Conservation (phyloP, 768 basidiomycete genomes). For the Kwoniella bestiolae region DNA sequence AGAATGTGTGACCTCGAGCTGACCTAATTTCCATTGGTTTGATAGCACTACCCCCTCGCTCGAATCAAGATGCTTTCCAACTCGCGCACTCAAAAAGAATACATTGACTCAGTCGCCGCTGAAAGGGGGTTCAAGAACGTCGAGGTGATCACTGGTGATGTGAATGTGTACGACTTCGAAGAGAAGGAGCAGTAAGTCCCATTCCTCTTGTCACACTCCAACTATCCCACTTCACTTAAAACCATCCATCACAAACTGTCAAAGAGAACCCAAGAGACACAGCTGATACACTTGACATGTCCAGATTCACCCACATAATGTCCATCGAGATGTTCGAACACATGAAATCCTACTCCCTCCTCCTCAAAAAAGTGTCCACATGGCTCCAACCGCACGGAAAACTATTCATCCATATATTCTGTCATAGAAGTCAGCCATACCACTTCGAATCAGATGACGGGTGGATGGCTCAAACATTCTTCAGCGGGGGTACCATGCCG, state of each 20-base stretch:
- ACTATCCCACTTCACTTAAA: too few relatives aligned
- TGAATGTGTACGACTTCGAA: conserved; percentile 68
- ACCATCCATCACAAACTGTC: not conserved
- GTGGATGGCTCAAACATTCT: conserved; percentile 78
- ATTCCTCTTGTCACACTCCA: too few relatives aligned
- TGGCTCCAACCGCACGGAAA: conserved; percentile 68
- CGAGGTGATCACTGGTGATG: conserved; percentile 71
- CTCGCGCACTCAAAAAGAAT: conserved; percentile 69
- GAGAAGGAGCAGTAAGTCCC: conserved; percentile 60
- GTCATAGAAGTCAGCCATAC: conserved; percentile 68
- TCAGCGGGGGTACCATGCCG: conserved; percentile 76
- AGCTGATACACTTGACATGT: too few relatives aligned
- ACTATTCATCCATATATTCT: conserved; percentile 74
- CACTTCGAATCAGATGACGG: conserved; percentile 72
- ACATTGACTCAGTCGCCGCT: conserved; percentile 65
- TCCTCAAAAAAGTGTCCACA: conserved; percentile 67
- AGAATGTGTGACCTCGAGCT: not conserved
- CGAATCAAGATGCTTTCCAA: conserved; percentile 70
- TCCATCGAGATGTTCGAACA: conserved; percentile 77
- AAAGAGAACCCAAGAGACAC: not conserved
- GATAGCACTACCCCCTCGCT: conserved; percentile 70
- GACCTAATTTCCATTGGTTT: not conserved
- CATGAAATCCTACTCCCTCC: conserved; percentile 72
- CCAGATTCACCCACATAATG: conserved; percentile 71
- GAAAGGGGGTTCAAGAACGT: conserved; percentile 64